Conservation (phyloP, 352 stramenopile species). For the Albugo laibachii region DNA sequence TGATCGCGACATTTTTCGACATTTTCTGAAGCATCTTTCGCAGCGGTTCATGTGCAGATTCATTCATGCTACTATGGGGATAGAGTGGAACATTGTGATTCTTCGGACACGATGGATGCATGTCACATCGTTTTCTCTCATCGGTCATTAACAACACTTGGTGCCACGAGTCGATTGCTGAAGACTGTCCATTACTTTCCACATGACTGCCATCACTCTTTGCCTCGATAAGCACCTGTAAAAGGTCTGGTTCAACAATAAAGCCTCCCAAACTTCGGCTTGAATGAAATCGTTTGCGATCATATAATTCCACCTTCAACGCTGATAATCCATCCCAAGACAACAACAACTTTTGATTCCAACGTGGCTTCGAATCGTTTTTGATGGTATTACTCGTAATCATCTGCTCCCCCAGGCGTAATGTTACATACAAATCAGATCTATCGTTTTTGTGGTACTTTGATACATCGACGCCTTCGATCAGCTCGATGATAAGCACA, state of each 20-base stretch:
- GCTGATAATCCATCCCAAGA: slow-evolving; percentile 58
- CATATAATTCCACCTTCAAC: slow-evolving; percentile 41
- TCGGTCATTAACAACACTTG: slow-evolving; percentile 8
- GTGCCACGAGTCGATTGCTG: slow-evolving; percentile 25
- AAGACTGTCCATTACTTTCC: slow-evolving; percentile 6
- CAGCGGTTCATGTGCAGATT: no score
- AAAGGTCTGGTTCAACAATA: slow-evolving; percentile 17
- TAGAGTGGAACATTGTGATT: no score
- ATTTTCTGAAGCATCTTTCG: no score
- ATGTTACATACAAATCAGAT: slow-evolving; percentile 61
- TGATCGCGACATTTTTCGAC: no score
- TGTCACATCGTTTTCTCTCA: no score
- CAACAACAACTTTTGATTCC: slow-evolving; percentile 44
- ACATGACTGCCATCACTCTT: slow-evolving; percentile 1
- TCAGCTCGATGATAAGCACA: slow-evolving; percentile 49
- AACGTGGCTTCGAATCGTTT: slow-evolving; percentile 49
- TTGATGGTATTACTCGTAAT: slow-evolving; percentile 43
- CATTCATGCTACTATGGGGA: no score
- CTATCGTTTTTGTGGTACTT: slow-evolving; percentile 61
- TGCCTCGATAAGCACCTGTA: slow-evolving; percentile 15
- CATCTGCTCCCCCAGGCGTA: slow-evolving; percentile 45
- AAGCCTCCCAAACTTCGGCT: slow-evolving; percentile 49
- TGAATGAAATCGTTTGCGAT: slow-evolving; percentile 43
- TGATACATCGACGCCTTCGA: slow-evolving; percentile 35
- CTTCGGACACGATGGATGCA: no score